These are phyloP conservation scores for Claviceps lovelessii DNA, from an alignment of 2,329 filamentous ascomycete genomes.

Conservation along the genomic window DNA sequence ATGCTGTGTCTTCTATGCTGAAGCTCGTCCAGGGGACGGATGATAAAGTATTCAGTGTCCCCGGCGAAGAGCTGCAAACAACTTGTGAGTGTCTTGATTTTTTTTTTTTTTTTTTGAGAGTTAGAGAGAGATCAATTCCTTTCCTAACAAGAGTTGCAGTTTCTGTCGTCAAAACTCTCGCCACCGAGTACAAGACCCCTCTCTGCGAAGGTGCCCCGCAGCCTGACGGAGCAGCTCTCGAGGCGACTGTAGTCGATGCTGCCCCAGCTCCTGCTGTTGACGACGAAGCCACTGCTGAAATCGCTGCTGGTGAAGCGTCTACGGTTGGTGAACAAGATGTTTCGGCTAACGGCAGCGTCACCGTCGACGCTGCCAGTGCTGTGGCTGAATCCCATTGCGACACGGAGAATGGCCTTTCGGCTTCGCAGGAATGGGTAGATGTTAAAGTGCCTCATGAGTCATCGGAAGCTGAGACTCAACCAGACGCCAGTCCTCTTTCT, in stretches of 20 bases:
- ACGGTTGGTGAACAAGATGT: conserved; percentile 27
- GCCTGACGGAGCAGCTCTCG: conserved; percentile 14
- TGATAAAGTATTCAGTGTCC: conserved; percentile 51
- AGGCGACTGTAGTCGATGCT: conserved; percentile 37
- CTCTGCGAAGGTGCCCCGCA: conserved; percentile 19
- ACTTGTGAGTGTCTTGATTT: conserved; percentile 47
- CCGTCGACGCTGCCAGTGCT: conserved; percentile 40
- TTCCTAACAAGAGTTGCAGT: conserved; percentile 16
- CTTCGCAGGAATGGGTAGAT: conserved; percentile 57
- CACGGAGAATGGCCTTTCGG: conserved; percentile 25
- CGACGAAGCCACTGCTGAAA: conserved; percentile 43
- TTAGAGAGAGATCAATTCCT: no score
- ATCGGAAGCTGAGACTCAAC: conserved; percentile 56
- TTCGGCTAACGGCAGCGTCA: conserved; percentile 30
- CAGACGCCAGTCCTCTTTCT: conserved; percentile 44
- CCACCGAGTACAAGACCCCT: conserved; percentile 36
- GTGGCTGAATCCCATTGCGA: conserved; percentile 58
- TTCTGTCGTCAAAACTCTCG: conserved; percentile 27
- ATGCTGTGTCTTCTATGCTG: conserved; percentile 58
- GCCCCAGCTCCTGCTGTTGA: conserved; percentile 47
- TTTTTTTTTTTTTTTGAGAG: no score
- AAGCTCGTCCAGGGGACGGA: conserved; percentile 61
- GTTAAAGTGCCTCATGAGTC: conserved; percentile 56
- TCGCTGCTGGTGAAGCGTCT: conserved; percentile 33
- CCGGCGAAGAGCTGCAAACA: conserved; percentile 49